Conservation (phyloP, 2,329 filamentous ascomycete genomes). For the Epichloe hybrida region DNA sequence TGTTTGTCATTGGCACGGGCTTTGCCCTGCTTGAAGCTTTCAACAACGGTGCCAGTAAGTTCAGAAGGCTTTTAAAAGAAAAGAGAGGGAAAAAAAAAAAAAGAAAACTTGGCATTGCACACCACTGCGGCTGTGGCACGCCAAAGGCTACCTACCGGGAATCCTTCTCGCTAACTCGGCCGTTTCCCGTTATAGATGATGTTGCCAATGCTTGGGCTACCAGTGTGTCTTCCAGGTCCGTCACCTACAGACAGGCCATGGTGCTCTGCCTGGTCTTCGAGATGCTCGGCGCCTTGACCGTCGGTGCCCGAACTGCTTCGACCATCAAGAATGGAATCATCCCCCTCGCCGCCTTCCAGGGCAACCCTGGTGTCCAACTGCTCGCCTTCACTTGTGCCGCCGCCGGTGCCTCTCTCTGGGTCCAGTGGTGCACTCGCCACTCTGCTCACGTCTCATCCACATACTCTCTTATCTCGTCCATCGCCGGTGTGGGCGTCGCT, state of each 20-base stretch:
- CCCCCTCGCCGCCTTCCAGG: slow-evolving; percentile 37
- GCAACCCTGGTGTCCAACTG: slow-evolving; percentile 52
- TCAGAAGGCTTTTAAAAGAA: neutral
- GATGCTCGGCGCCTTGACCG: slow-evolving; percentile 49
- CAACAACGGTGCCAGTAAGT: slow-evolving; percentile 68
- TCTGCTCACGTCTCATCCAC: slow-evolving; percentile 59
- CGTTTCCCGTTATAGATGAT: slow-evolving; percentile 43
- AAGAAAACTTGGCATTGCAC: too few relatives aligned
- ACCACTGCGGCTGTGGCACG: too few relatives aligned
- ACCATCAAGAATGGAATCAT: slow-evolving; percentile 71
- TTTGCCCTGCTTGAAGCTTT: slow-evolving; percentile 66
- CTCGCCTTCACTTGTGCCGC: slow-evolving; percentile 50
- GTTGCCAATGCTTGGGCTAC: slow-evolving; percentile 77
- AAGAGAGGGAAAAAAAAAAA: neutral
- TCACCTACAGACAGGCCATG: slow-evolving; percentile 57
- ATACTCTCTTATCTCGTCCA: slow-evolving; percentile 53
- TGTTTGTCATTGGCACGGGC: slow-evolving; percentile 62
- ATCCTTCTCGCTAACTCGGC: slow-evolving; percentile 5
- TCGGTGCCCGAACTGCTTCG: slow-evolving; percentile 53
- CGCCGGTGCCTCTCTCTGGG: slow-evolving; percentile 52
- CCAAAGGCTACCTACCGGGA: too few relatives aligned
- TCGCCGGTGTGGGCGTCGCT: slow-evolving; percentile 54
- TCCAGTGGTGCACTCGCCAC: slow-evolving; percentile 65
- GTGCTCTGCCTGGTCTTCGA: slow-evolving; percentile 51
- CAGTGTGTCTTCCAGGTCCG: slow-evolving; percentile 61